Conservation (phyloP, 2,329 filamentous ascomycete genomes). For the Beauveria pseudobassiana region DNA sequence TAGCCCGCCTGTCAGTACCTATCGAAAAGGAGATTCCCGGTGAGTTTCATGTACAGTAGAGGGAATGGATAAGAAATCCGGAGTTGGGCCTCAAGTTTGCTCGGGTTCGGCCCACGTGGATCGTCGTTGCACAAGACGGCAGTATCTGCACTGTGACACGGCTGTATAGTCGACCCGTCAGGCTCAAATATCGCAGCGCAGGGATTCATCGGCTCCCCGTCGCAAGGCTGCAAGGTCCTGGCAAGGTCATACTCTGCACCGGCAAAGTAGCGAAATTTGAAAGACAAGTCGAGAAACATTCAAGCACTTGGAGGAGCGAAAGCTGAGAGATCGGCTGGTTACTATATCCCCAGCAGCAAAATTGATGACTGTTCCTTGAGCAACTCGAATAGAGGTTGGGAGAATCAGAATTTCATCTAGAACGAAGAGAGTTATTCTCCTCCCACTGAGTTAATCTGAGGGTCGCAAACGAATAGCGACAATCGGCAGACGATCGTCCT, state of each 20-base stretch:
- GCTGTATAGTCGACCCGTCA: neutral
- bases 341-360: neutral
- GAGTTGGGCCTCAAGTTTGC: neutral
- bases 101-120: neutral
- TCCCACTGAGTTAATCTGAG: neutral
- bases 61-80: neutral
- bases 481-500: neutral
- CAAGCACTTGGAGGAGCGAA: neutral
- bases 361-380: neutral
- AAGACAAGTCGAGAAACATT: neutral
- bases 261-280: neutral
- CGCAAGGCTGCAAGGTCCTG: neutral
- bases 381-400: neutral
- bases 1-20: neutral
- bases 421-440: neutral
- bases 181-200: conserved; percentile 2
- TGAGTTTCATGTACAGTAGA: neutral
- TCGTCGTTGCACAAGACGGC: neutral
- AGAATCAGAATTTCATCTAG: neutral
- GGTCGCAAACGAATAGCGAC: conserved; percentile 6
- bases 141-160: neutral
- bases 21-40: no score
- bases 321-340: neutral
- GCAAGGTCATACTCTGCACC: neutral
- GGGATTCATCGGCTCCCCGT: neutral